These are phyloP conservation scores for Miscanthus lutarioriparius DNA, from an alignment of 176 grass and related monocot genomes.

Conservation along the genomic window DNA sequence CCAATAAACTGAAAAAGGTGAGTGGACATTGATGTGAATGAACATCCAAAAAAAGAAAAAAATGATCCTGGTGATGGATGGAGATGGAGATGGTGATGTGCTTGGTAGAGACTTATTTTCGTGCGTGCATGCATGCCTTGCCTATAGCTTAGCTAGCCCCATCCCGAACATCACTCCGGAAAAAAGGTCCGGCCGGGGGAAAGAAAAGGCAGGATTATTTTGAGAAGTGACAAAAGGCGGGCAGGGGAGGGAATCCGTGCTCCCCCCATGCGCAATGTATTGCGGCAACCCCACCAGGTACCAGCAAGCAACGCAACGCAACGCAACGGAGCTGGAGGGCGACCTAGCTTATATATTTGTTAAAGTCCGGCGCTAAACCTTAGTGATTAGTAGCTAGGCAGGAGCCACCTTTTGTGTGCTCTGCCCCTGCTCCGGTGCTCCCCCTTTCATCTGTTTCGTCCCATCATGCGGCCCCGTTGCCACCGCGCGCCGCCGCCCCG, in stretches of 20 bases:
- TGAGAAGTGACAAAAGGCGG: slow-evolving; percentile 38
- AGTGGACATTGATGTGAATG: not conserved
- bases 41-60: not conserved
- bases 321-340: not conserved
- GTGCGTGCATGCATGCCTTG: not conserved
- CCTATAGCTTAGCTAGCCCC: slow-evolving; percentile 1
- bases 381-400: not conserved
- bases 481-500: not conserved
- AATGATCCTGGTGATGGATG: not conserved
- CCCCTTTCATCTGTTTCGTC: not conserved
- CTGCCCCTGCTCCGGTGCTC: not conserved
- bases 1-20: not conserved
- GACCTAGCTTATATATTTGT: not conserved
- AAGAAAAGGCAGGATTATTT: slow-evolving; percentile 27
- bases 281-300: slow-evolving; percentile 23
- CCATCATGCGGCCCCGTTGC: slow-evolving; percentile 8
- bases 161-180: not conserved
- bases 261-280: slow-evolving; percentile 39
- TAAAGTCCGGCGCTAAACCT: slow-evolving; percentile 22
- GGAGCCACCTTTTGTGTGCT: not conserved
- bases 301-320: not conserved
- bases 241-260: not conserved
- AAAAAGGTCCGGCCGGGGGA: not conserved
- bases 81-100: not conserved
- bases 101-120: not conserved